A percentile compares a stretch with the other conserved stretches of the same genome.
phyloP scores from a whole-genome alignment of 148 eudicot genomes.

The Heliamphora exappendiculata region DNA sequence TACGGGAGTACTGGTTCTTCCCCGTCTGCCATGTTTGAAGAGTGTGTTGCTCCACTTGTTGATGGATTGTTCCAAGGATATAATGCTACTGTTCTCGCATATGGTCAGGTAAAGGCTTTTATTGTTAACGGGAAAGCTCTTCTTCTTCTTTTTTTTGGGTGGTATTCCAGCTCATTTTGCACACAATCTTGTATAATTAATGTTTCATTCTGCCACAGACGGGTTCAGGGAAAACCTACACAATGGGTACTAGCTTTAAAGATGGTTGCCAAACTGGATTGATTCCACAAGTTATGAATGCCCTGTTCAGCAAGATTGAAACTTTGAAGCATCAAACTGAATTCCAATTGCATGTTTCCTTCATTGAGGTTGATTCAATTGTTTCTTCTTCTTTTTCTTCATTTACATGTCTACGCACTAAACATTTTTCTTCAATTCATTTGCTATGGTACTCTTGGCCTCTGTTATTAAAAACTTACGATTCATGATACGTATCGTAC shows the following conservation, averaged over 20 bases:
- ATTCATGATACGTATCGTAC: too few species aligned
- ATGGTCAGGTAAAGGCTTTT: slow-evolving; percentile 72
- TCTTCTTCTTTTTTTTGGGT: too few species aligned
- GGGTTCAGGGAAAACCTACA: slow-evolving; percentile 98
- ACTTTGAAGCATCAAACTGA: slow-evolving; percentile 63
- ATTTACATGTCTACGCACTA: not conserved
- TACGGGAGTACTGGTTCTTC: slow-evolving; percentile 81
- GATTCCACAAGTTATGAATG: slow-evolving; percentile 82
- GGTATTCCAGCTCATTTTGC: slow-evolving; percentile 4
- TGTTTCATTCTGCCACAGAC: slow-evolving; percentile 54
- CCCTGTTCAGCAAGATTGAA: slow-evolving; percentile 76
- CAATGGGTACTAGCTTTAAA: slow-evolving; percentile 88
- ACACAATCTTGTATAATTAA: not conserved
- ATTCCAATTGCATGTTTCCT: slow-evolving; percentile 89
- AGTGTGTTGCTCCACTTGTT: slow-evolving; percentile 92
- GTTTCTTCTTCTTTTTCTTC: not conserved
- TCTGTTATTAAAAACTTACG: too few species aligned
- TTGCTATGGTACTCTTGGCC: not conserved
- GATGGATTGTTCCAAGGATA: slow-evolving; percentile 98
- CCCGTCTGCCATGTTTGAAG: slow-evolving; percentile 74
- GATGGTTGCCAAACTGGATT: slow-evolving; percentile 71
- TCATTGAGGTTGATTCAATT: slow-evolving; percentile 69
- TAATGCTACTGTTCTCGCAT: slow-evolving; percentile 96
- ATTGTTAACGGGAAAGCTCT: not conserved
- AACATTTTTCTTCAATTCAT: not conserved